A percentile compares a stretch with the other conserved stretches of the same genome.
phyloP scores from a whole-genome alignment of 1,284 basidiomycete species.

The Boletus chippewaensis region DNA sequence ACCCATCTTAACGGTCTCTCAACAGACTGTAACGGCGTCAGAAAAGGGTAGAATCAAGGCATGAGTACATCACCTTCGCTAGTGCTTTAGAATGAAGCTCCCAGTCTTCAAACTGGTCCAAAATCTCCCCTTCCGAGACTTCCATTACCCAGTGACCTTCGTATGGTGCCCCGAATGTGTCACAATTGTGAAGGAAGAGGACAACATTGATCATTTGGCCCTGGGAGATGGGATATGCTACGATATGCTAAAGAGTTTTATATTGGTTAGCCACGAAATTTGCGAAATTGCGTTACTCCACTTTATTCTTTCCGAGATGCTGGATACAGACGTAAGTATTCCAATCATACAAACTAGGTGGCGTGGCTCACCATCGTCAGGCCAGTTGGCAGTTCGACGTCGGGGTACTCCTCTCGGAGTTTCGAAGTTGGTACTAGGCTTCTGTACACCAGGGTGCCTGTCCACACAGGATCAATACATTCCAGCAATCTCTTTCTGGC shows the following conservation, averaged over 20 bases:
- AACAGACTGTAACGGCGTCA: slow-evolving; percentile 12
- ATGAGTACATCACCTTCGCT: background rate
- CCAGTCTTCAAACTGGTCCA: slow-evolving; percentile 34
- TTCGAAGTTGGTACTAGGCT: slow-evolving; percentile 14
- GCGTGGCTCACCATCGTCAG: slow-evolving; percentile 32
- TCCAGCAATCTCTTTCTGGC: slow-evolving; percentile 9
- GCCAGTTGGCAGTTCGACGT: slow-evolving; percentile 30
- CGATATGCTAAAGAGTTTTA: slow-evolving; percentile 33
- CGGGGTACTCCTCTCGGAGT: slow-evolving; percentile 24
- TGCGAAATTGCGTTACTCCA: slow-evolving; percentile 16
- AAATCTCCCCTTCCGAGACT: slow-evolving; percentile 29
- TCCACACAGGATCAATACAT: slow-evolving; percentile 19
- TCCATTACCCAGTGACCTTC: slow-evolving; percentile 34
- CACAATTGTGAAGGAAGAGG: slow-evolving; percentile 31
- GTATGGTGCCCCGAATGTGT: slow-evolving; percentile 33
- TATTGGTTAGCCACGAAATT: background rate
- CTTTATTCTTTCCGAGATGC: slow-evolving; percentile 41
- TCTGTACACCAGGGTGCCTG: slow-evolving; percentile 20
- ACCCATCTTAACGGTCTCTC: slow-evolving; percentile 28
- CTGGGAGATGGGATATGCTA: slow-evolving; percentile 40
- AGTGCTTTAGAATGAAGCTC: slow-evolving; percentile 38
- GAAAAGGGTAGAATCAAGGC: background rate
- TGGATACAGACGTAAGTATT: slow-evolving; percentile 15
- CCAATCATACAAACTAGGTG: background rate
- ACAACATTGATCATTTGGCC: slow-evolving; percentile 41